These are phyloP conservation scores for Wickerhamomyces queroliae DNA, from an alignment of 805 yeast genomes.

Conservation along the genomic window DNA sequence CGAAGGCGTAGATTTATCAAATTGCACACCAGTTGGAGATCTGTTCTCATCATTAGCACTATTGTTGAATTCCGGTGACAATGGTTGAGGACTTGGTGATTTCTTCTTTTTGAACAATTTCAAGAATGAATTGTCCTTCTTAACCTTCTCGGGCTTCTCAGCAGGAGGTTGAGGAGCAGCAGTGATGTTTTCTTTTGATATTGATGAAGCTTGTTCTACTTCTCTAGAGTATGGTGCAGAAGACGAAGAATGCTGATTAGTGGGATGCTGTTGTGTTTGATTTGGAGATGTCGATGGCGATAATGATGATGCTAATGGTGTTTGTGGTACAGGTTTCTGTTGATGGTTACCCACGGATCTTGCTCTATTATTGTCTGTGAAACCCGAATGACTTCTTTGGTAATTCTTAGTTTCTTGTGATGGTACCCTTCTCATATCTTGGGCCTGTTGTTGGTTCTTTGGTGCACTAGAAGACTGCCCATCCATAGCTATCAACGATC, in stretches of 20 bases:
- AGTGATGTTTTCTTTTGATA: conserved; percentile 1
- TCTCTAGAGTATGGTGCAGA: conserved; percentile 3
- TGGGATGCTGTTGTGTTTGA: conserved; percentile 3
- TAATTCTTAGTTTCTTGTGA: too few species aligned
- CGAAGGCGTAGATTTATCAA: neutral
- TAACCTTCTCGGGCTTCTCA: neutral
- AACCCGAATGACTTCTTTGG: too few species aligned
- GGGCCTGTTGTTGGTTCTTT: neutral
- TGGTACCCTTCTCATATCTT: neutral
- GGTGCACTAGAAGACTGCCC: neutral
- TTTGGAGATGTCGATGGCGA: too few species aligned
- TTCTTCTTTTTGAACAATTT: conserved; percentile 22
- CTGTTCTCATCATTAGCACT: conserved; percentile 11
- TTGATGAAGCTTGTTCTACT: conserved; percentile 8
- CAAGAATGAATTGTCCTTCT: conserved; percentile 15
- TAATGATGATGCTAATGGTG: too few species aligned
- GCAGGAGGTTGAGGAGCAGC: neutral
- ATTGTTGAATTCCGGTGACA: too few species aligned
- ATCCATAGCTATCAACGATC: conserved; percentile 15
- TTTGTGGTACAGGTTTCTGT: too few species aligned
- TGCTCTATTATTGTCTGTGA: too few species aligned
- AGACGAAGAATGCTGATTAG: conserved; percentile 7
- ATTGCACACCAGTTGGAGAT: conserved; percentile 2
- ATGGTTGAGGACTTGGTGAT: conserved; percentile 15
- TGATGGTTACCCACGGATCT: too few species aligned